A percentile compares a stretch with the other conserved stretches of the same genome.
These are phyloP conservation scores for Alternaria sp. DNA, from an alignment of 2,329 filamentous ascomycete species.

Conservation along the genomic window DNA sequence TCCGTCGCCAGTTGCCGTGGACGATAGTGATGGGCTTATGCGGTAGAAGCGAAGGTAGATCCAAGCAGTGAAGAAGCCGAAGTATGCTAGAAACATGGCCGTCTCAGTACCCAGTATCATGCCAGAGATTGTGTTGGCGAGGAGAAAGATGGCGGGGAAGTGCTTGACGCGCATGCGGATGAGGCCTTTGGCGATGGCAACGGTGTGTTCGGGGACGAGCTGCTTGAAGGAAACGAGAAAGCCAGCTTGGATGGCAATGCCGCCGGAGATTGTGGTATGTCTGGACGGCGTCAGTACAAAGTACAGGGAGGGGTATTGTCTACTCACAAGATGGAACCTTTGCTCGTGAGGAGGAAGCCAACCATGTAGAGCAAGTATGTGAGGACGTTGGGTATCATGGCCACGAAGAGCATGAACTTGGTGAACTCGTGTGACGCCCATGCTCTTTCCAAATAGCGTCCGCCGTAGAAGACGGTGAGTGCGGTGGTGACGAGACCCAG, in stretches of 20 bases:
- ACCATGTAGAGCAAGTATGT: slow-evolving; percentile 76
- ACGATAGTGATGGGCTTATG: slow-evolving; percentile 66
- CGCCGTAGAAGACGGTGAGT: slow-evolving; percentile 86
- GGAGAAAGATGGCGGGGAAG: slow-evolving; percentile 77
- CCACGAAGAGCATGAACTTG: slow-evolving; percentile 82
- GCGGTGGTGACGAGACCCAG: slow-evolving; percentile 82
- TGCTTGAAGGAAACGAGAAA: slow-evolving; percentile 98
- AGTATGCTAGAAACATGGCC: slow-evolving; percentile 78
- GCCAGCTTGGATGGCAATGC: slow-evolving; percentile 86
- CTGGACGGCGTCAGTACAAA: slow-evolving; percentile 35
- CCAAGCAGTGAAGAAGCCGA: slow-evolving; percentile 89
- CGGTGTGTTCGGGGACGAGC: slow-evolving; percentile 94
- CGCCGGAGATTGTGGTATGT: slow-evolving; percentile 86
- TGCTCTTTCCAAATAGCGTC: slow-evolving; percentile 91
- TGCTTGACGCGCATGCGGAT: slow-evolving; percentile 87
- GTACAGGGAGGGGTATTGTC: background rate
- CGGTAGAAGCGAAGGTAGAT: slow-evolving; percentile 97
- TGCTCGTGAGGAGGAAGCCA: slow-evolving; percentile 74
- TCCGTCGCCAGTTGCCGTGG: slow-evolving; percentile 61
- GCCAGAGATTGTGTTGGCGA: slow-evolving; percentile 74
- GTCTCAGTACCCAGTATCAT: slow-evolving; percentile 74
- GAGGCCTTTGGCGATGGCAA: slow-evolving; percentile 88
- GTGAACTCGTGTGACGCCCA: slow-evolving; percentile 93
- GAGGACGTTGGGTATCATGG: slow-evolving; percentile 80
- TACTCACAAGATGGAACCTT: slow-evolving; percentile 73